phyloP scores from a whole-genome alignment of 2,329 filamentous ascomycete species.

The Diaporthe caulivora region DNA sequence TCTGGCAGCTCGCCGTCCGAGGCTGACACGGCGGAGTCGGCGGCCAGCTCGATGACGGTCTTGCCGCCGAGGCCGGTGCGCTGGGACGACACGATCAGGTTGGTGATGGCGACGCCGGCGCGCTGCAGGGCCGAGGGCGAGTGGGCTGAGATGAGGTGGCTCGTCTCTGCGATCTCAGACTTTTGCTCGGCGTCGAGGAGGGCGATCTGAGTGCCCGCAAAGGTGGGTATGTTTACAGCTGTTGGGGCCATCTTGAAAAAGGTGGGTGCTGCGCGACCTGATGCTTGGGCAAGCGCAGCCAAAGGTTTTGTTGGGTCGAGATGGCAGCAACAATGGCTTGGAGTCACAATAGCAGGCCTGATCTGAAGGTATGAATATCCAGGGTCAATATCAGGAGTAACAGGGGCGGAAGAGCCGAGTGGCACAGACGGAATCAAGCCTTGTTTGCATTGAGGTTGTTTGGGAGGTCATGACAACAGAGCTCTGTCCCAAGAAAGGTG shows the following conservation, averaged over 20 bases:
- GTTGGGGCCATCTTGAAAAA: constrained; percentile 48
- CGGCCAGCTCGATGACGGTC: constrained; percentile 83
- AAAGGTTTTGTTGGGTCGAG: background rate
- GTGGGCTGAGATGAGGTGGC: constrained; percentile 74
- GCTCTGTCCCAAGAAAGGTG: background rate
- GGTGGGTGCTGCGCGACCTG: background rate
- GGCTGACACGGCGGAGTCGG: constrained; percentile 67
- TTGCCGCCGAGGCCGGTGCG: constrained; percentile 94
- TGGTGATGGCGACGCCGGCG: constrained; percentile 83
- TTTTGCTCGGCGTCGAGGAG: constrained; percentile 79
- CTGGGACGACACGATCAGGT: constrained; percentile 79
- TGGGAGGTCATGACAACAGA: background rate
- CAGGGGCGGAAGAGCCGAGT: background rate
- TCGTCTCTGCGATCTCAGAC: constrained; percentile 78
- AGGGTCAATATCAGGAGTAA: background rate
- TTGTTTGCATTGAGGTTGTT: background rate
- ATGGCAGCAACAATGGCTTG: background rate
- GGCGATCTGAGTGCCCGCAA: constrained; percentile 77
- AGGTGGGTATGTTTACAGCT: constrained; percentile 71
- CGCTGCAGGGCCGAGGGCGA: constrained; percentile 78
- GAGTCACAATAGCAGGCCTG: background rate
- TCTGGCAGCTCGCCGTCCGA: constrained; percentile 70
- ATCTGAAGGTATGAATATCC: background rate
- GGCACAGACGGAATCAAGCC: background rate
- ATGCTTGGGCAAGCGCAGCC: background rate